Percentiles rank a stretch among this genome's conserved stretches.
Evolutionary conservation across 441 rosid genomes (phyloP).

Genomic region (Raphanus hybrid): DNA sequence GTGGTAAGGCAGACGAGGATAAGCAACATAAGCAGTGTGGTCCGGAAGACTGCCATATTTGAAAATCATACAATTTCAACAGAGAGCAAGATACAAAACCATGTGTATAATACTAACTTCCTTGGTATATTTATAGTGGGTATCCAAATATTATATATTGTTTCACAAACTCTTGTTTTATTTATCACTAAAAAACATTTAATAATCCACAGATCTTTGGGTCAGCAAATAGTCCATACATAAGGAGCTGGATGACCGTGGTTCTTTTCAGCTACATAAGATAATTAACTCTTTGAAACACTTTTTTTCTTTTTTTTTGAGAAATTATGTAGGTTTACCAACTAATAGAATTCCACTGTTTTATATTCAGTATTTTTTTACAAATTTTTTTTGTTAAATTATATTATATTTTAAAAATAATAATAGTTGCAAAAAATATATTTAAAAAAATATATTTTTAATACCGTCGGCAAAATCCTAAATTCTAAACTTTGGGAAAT

Average conservation of each 20-base stretch:
- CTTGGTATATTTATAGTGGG: conserved; percentile 19
- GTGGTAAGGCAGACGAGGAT: conserved; percentile 29
- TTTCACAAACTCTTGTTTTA: neutral
- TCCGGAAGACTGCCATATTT: conserved; percentile 27
- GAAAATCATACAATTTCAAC: neutral
- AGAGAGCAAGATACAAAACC: neutral
- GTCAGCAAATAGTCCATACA: neutral
- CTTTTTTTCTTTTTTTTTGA: too few species aligned
- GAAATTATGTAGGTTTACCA: too few species aligned
- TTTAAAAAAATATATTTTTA: too few species aligned
- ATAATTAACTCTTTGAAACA: neutral
- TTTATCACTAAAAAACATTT: neutral
- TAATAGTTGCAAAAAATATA: too few species aligned
- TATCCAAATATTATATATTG: neutral
- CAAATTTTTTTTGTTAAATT: too few species aligned
- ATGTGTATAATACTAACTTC: neutral
- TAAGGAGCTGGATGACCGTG: neutral
- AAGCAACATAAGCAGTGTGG: conserved; percentile 23
- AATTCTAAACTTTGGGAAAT: too few species aligned
- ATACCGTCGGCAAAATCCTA: too few species aligned
- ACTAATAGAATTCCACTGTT: too few species aligned
- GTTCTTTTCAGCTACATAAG: neutral
- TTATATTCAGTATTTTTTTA: too few species aligned
- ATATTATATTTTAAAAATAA: too few species aligned
- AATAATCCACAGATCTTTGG: neutral